Conservation (phyloP, 441 rosid species). For the Melastoma candidum region DNA sequence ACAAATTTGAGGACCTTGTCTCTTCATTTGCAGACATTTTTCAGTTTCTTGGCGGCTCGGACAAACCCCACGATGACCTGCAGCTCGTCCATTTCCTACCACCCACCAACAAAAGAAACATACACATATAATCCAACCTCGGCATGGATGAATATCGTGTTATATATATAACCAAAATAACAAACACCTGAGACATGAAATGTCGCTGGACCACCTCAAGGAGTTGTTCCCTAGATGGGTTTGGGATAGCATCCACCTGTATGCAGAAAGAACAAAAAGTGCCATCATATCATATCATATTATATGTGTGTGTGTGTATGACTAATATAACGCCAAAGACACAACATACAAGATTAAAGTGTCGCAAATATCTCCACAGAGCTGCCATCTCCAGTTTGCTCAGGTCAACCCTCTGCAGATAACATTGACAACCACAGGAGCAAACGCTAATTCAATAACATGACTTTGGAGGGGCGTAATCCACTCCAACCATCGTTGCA, state of each 20-base stretch:
- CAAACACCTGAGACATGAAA: conserved; percentile 73
- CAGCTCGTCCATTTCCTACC: conserved; percentile 91
- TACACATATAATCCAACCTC: too few relatives aligned
- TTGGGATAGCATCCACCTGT: conserved; percentile 71
- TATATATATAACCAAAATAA: too few relatives aligned
- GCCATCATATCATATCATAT: not conserved
- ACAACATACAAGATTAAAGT: conserved; percentile 86
- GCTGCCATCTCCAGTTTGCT: conserved; percentile 92
- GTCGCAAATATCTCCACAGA: conserved; percentile 74
- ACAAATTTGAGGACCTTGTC: conserved; percentile 12
- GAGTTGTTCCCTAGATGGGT: conserved; percentile 80
- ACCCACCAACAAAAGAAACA: conserved; percentile 10
- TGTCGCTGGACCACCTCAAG: conserved; percentile 79
- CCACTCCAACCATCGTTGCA: too few relatives aligned
- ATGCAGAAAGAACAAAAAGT: conserved; percentile 1
- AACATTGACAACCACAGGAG: conserved; percentile 8
- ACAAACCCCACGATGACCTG: conserved; percentile 91
- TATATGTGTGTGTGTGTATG: too few relatives aligned
- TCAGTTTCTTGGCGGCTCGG: conserved; percentile 78
- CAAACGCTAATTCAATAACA: not conserved
- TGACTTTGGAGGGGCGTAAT: not conserved
- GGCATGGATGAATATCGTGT: too few relatives aligned
- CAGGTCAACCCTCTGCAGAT: conserved; percentile 66
- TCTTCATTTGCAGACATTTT: conserved; percentile 57
- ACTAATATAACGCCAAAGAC: not conserved